phyloP scores from a whole-genome alignment of 1,139 yeast species.

The Taiozyma sp. region DNA sequence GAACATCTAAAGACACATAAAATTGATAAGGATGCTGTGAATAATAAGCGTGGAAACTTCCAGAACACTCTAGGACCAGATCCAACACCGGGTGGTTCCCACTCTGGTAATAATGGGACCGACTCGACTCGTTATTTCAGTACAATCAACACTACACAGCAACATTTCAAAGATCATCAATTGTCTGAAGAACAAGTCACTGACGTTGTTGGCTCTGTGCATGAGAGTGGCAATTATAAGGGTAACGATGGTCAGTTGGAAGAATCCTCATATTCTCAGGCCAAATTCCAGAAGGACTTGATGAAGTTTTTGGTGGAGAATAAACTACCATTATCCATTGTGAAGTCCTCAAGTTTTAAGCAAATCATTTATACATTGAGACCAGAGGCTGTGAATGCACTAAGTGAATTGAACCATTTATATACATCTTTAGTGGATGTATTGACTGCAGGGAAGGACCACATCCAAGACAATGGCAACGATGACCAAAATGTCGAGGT shows the following conservation, averaged over 20 bases:
- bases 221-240: neutral
- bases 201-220: constrained; percentile 1
- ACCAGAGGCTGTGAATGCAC: constrained; percentile 42
- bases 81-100: neutral
- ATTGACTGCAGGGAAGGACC: constrained; percentile 19
- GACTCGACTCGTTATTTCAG: constrained; percentile 16
- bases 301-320: constrained; percentile 47
- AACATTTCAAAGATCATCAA: constrained; percentile 10
- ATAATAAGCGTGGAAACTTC: constrained; percentile 18
- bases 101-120: neutral
- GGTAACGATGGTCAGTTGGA: constrained; percentile 29
- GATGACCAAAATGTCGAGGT: constrained; percentile 1
- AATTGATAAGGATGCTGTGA: constrained; percentile 30
- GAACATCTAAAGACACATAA: constrained; percentile 55
- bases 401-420: constrained; percentile 40
- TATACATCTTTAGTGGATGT: constrained; percentile 45
- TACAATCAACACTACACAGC: constrained; percentile 13
- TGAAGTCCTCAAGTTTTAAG: constrained; percentile 47
- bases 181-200: neutral
- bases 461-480: neutral
- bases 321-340: constrained; percentile 42
- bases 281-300: constrained; percentile 47
- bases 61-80: neutral
- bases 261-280: constrained; percentile 38
- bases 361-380: constrained; percentile 46